Percentiles rank a stretch among this genome's conserved stretches.
phyloP scores from a whole-genome alignment of 305 asterid genomes.

The Fraxinus floribunda region DNA sequence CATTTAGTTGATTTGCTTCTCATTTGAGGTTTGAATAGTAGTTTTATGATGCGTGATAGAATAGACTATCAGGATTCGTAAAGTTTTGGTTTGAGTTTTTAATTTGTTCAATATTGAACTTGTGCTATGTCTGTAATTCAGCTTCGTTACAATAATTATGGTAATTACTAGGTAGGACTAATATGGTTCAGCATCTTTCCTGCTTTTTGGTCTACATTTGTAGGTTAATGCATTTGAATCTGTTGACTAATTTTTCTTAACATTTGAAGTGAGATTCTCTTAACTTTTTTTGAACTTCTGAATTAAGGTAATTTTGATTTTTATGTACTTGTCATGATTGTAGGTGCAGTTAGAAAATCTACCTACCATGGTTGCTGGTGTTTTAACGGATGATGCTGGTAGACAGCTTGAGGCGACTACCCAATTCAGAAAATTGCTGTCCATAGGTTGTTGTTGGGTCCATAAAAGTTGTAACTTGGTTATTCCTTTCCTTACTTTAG shows the following conservation, averaged over 20 bases:
- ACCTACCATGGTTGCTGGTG: constrained; percentile 69
- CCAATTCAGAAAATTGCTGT: constrained; percentile 75
- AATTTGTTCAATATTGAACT: too few relatives aligned
- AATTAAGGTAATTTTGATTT: background rate
- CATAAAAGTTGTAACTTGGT: background rate
- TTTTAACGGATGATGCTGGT: constrained; percentile 54
- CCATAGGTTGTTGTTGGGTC: constrained; percentile 52
- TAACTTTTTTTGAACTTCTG: background rate
- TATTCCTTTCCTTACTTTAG: background rate
- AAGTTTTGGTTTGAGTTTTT: too few relatives aligned
- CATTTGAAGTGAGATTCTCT: background rate
- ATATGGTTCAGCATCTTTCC: background rate
- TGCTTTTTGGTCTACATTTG: background rate
- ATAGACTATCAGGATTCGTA: too few relatives aligned
- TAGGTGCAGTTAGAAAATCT: constrained; percentile 71
- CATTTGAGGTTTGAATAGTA: too few relatives aligned
- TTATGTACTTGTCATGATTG: background rate
- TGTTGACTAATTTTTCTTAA: background rate
- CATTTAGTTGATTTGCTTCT: too few relatives aligned
- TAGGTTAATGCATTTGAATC: background rate
- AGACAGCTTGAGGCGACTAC: constrained; percentile 76
- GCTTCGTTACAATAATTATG: background rate
- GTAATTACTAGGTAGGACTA: background rate
- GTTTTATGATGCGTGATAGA: too few relatives aligned
- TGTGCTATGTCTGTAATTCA: background rate